Conservation (phyloP, 345 rosid species). For the Eucalyptus guilfoylei region DNA sequence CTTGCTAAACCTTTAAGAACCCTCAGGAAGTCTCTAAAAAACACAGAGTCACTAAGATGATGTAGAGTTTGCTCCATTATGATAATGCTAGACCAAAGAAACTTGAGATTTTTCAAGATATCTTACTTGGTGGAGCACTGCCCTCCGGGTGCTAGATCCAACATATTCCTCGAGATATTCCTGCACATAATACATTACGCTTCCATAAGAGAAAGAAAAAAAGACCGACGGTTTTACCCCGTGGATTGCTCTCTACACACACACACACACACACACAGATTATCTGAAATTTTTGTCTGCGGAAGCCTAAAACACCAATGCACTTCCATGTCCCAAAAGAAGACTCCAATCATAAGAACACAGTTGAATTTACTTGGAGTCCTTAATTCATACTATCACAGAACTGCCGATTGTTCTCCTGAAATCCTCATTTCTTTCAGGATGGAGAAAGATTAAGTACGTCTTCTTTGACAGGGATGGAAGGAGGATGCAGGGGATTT, state of each 20-base stretch:
- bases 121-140: slow-evolving; percentile 63
- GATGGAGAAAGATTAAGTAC: background rate
- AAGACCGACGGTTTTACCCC: background rate
- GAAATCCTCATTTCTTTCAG: background rate
- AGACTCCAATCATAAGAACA: background rate
- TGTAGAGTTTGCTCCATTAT: background rate
- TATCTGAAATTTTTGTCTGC: background rate
- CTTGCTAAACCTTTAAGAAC: background rate
- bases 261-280: background rate
- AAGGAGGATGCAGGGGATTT: background rate
- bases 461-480: background rate
- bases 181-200: slow-evolving; percentile 12
- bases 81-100: background rate
- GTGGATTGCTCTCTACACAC: background rate
- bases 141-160: slow-evolving; percentile 54
- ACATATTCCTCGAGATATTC: slow-evolving; percentile 73
- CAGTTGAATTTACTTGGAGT: background rate
- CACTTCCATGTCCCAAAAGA: background rate
- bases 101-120: background rate
- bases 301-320: background rate
- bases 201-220: background rate
- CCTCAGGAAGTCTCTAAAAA: background rate
- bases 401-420: background rate
- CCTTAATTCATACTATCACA: background rate
- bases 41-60: background rate